Conservation (phyloP, 108 stramenopile species). For the Nitzschia sp. region DNA sequence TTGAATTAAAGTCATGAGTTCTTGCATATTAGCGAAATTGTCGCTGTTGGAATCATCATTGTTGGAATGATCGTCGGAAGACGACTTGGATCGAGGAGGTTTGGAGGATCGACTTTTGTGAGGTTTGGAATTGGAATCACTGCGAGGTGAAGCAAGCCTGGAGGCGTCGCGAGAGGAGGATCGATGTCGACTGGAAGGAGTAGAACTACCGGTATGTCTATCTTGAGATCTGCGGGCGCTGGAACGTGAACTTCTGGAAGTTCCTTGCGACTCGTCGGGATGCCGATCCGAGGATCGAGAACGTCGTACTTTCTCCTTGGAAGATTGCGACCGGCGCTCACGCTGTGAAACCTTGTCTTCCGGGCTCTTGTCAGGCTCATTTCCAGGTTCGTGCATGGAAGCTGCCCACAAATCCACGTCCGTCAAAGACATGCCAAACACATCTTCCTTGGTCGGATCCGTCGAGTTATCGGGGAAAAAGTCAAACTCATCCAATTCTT, state of each 20-base stretch:
- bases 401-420: constrained; percentile 17
- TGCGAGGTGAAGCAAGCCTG: too few relatives aligned
- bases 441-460: constrained; percentile 6
- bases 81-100: constrained; percentile 3
- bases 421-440: constrained; percentile 17
- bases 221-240: too few relatives aligned
- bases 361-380: too few relatives aligned
- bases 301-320: too few relatives aligned
- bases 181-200: too few relatives aligned
- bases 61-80: not conserved
- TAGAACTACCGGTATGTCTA: too few relatives aligned
- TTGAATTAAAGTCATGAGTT: constrained; percentile 11
- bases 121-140: constrained; percentile 2
- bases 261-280: too few relatives aligned
- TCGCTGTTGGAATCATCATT: not conserved
- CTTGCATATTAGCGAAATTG: not conserved
- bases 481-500: not conserved
- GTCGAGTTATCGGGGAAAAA: not conserved
- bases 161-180: too few relatives aligned
- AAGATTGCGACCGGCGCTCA: too few relatives aligned
- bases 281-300: too few relatives aligned
- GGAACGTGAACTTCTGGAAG: too few relatives aligned
- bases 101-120: constrained; percentile 2
- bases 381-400: not conserved
- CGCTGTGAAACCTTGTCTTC: too few relatives aligned